Percentiles rank a stretch among this genome's conserved stretches.
Evolutionary conservation across 1,284 basidiomycete genomes (phyloP).

Genomic region (Melanopsichium pennsylvanicum): DNA sequence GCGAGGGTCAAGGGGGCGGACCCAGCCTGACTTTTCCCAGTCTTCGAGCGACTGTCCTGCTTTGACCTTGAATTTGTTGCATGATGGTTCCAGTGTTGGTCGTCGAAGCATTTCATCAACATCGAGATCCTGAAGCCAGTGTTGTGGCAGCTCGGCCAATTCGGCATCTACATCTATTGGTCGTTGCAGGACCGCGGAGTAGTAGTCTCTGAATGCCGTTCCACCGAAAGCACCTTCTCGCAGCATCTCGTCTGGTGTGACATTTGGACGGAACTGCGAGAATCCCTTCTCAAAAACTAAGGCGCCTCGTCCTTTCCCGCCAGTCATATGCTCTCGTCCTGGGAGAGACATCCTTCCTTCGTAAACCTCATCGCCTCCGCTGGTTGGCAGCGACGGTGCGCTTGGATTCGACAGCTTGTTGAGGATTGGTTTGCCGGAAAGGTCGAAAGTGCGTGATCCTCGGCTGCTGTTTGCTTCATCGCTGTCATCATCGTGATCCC

Average conservation of each 20-base stretch:
- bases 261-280: constrained; percentile 67
- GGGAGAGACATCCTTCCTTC: constrained; percentile 29
- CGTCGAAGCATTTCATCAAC: constrained; percentile 37
- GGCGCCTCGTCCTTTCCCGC: constrained; percentile 57
- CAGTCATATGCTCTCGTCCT: constrained; percentile 5
- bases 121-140: constrained; percentile 49
- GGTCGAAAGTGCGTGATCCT: constrained; percentile 38
- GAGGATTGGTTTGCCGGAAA: constrained; percentile 28
- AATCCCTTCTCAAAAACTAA: constrained; percentile 67
- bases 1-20: constrained; percentile 67
- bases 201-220: constrained; percentile 64
- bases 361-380: constrained; percentile 31
- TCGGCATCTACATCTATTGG: constrained; percentile 47
- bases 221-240: constrained; percentile 68
- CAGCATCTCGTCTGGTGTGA: constrained; percentile 69
- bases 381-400: constrained; percentile 21
- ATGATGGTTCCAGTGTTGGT: constrained; percentile 56
- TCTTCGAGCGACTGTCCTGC: constrained; percentile 68
- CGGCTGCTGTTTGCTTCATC: constrained; percentile 16
- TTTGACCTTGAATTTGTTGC: constrained; percentile 67
- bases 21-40: constrained; percentile 69
- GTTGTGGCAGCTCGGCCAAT: constrained; percentile 42
- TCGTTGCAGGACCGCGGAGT: constrained; percentile 38
- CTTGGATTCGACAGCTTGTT: constrained; percentile 45
- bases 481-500: constrained; percentile 21